Evolutionary conservation across 116 monocot species (phyloP).

Genomic region (Trichopus zeylanicus): DNA sequence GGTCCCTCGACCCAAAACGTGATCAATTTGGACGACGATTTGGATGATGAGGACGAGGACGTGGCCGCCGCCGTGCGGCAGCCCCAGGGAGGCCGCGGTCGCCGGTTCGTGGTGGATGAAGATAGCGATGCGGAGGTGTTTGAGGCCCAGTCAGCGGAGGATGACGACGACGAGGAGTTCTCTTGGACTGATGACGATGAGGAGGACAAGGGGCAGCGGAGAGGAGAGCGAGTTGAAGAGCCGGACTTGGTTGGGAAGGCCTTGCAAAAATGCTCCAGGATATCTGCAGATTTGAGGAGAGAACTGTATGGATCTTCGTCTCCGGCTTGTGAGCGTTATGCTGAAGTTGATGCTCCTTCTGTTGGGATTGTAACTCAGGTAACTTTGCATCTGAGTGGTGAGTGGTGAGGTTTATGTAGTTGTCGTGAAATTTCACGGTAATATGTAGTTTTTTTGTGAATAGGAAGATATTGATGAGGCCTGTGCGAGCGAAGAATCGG

Average conservation of each 20-base stretch:
- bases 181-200: constrained; percentile 12
- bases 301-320: constrained; percentile 76
- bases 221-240: constrained; percentile 22
- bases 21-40: constrained; percentile 18
- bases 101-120: constrained; percentile 38
- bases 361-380: constrained; percentile 87
- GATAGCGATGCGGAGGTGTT: constrained; percentile 39
- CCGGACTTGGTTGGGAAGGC: constrained; percentile 77
- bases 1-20: background rate
- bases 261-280: constrained; percentile 65
- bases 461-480: constrained; percentile 77
- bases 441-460: background rate
- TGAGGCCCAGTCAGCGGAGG: constrained; percentile 17
- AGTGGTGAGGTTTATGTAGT: background rate
- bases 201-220: constrained; percentile 7
- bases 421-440: background rate
- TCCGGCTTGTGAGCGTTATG: constrained; percentile 49
- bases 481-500: constrained; percentile 43
- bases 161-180: constrained; percentile 39
- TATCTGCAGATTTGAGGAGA: constrained; percentile 53
- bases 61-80: constrained; percentile 5
- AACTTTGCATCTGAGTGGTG: background rate
- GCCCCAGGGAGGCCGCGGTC: constrained; percentile 6
- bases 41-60: constrained; percentile 10
- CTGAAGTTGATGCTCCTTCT: constrained; percentile 68